Percentiles rank a stretch among this genome's conserved stretches.
phyloP scores from a whole-genome alignment of 257 asterid species.

The Gentiana dahurica region DNA sequence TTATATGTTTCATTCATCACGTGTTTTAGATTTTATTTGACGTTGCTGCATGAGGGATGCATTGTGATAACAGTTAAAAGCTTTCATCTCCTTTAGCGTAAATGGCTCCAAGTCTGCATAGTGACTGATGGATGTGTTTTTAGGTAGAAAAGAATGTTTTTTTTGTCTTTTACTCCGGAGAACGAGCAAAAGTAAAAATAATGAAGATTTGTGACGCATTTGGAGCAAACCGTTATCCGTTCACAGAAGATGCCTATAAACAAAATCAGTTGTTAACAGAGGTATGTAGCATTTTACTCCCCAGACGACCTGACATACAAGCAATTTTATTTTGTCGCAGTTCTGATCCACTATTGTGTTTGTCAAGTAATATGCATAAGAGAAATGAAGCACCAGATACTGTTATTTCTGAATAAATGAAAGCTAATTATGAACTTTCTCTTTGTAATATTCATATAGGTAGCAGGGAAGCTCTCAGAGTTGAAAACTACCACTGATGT shows the following conservation, averaged over 20 bases:
- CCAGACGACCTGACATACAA: background rate
- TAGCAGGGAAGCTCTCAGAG: slow-evolving; percentile 52
- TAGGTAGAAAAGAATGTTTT: slow-evolving; percentile 59
- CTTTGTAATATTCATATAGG: slow-evolving; percentile 23
- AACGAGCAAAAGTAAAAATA: slow-evolving; percentile 47
- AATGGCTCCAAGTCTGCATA: background rate
- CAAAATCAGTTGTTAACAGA: slow-evolving; percentile 42
- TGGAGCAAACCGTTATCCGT: slow-evolving; percentile 63
- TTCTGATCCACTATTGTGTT: background rate
- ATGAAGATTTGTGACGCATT: slow-evolving; percentile 56
- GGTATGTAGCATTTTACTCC: slow-evolving; percentile 17
- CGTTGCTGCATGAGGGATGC: background rate
- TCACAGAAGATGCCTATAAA: slow-evolving; percentile 36
- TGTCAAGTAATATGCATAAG: background rate
- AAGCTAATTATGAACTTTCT: slow-evolving; percentile 5
- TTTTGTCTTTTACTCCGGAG: slow-evolving; percentile 55
- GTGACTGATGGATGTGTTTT: slow-evolving; percentile 2
- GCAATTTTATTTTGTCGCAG: background rate
- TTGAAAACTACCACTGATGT: slow-evolving; percentile 46
- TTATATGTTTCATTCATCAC: background rate
- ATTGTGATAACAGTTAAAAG: background rate
- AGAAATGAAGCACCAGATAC: background rate
- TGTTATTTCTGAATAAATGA: background rate
- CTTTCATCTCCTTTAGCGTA: background rate
- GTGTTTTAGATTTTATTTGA: background rate